Percentiles rank a stretch among this genome's conserved stretches.
phyloP scores from a whole-genome alignment of 1,284 basidiomycete genomes.

The Phellopilus nigrolimitatus region DNA sequence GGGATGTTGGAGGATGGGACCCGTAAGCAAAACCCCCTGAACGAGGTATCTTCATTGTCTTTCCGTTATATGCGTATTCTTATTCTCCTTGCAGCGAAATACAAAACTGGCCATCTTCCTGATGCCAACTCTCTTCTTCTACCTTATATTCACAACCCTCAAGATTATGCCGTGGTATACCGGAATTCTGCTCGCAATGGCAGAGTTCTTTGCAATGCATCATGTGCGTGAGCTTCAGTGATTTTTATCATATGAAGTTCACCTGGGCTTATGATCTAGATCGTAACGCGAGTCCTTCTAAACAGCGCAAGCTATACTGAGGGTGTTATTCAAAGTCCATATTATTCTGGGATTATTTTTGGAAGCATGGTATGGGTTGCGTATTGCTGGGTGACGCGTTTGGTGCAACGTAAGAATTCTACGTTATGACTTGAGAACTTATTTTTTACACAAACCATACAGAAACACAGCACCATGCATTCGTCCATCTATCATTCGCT shows the following conservation, averaged over 20 bases:
- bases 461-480: conserved; percentile 74
- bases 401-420: conserved; percentile 56
- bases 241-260: conserved; percentile 10
- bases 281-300: conserved; percentile 78
- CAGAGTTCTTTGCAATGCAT: conserved; percentile 89
- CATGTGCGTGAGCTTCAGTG: conserved; percentile 62
- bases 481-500: conserved; percentile 74
- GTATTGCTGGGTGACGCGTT: conserved; percentile 75
- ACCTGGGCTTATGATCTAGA: conserved; percentile 36
- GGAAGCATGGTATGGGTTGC: conserved; percentile 85
- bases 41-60: conserved; percentile 46
- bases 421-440: conserved; percentile 3
- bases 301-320: conserved; percentile 76
- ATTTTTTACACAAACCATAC: conserved; percentile 4
- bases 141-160: conserved; percentile 79
- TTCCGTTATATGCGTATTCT: not conserved
- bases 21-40: conserved; percentile 62
- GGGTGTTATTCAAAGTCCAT: conserved; percentile 75
- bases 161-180: conserved; percentile 87
- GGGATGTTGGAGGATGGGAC: conserved; percentile 74
- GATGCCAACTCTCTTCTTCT: conserved; percentile 76
- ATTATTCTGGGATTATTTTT: conserved; percentile 88
- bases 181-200: conserved; percentile 75
- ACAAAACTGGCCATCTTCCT: conserved; percentile 80
- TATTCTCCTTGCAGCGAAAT: conserved; percentile 48